Base-by-base conservation (phyloP, 2,329 filamentous ascomycete species). In the Monosporascus sp. region DNA sequence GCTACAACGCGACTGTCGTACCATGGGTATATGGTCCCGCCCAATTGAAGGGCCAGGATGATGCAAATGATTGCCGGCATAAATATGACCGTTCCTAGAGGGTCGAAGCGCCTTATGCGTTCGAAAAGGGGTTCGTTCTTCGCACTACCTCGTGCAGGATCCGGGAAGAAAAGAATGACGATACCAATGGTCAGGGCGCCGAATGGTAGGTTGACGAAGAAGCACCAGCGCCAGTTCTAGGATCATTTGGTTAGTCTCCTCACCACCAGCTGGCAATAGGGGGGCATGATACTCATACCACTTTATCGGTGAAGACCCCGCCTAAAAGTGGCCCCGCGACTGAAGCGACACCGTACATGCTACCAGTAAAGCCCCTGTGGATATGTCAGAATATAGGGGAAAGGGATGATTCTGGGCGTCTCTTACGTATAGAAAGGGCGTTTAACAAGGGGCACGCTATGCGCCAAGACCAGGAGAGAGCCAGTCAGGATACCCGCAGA, bases 11-110 rank as follows among this genome's bases (percentile, higher is more conserved):
- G 67, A 8, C 63, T 65, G 48, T 62, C 60, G 20, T 53, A 61
- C 72, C 72, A 75, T 1, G 66, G 31, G 50, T 72, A 71, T 24
- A 56, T 63, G 5, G 61, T 64, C 7, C 71, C 72, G 22, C 72
- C 72, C 74, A 73, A 79, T 52, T 77, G 74, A 1, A 79, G 66
- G 4, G 76, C 76, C 9, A 79, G 65, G 1, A 78, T 58, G 14
- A 78, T 68, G 52, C 73, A 77, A 48, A 77, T 63, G 43, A 76
- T 69, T 18, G 71, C 55, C 9, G 63, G 60, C 51, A 67, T 60
- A 53, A 67, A 62, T 38, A 65, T 43, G 2, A 62, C 18, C 1
- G 62, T 65, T 22, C 65, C 66, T 18, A 63, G 15, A 6, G 58
- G 64, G 46, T 68, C 65, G 50, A 67, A 63, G 38, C 49, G 60